Percentiles rank a stretch among this genome's conserved stretches.
Conservation (phyloP, 768 basidiomycete species). For the Lactarius hatsudake region DNA sequence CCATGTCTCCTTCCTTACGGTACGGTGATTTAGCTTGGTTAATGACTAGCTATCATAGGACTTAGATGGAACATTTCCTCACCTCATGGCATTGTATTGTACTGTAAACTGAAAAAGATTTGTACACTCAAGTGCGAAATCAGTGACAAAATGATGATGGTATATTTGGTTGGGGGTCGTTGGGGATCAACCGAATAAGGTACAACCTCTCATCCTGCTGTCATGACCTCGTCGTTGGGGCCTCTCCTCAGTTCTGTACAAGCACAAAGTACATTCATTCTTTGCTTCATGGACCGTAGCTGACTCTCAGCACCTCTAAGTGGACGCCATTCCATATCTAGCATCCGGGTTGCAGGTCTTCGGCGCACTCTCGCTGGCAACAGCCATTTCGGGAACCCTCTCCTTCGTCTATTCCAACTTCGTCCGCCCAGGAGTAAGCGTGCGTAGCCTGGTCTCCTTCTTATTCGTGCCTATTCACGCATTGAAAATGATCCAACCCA, state of each 20-base stretch:
- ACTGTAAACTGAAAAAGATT: too few relatives aligned
- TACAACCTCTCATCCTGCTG: neutral
- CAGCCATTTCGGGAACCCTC: slow-evolving; percentile 4
- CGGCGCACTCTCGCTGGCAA: slow-evolving; percentile 45
- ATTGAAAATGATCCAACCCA: slow-evolving; percentile 1
- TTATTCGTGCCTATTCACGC: neutral
- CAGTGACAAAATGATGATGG: neutral
- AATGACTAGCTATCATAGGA: too few relatives aligned
- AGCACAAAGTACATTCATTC: neutral
- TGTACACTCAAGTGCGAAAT: neutral
- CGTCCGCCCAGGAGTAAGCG: slow-evolving; percentile 63
- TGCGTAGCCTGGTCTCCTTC: slow-evolving; percentile 37
- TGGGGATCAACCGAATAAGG: neutral
- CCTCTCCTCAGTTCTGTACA: slow-evolving; percentile 1
- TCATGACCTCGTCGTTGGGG: neutral
- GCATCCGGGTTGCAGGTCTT: slow-evolving; percentile 57
- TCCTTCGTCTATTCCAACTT: slow-evolving; percentile 55
- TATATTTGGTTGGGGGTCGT: too few relatives aligned
- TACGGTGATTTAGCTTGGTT: too few relatives aligned
- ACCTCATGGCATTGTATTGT: too few relatives aligned
- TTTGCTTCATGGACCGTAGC: neutral
- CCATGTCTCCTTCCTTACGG: neutral
- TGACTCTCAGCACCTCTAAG: neutral
- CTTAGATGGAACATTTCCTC: too few relatives aligned
- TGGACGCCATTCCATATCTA: slow-evolving; percentile 56